A percentile compares a stretch with the other conserved stretches of the same genome.
These are phyloP conservation scores for Rhodotorula toruloides DNA, from an alignment of 768 basidiomycete genomes.

Conservation along the genomic window DNA sequence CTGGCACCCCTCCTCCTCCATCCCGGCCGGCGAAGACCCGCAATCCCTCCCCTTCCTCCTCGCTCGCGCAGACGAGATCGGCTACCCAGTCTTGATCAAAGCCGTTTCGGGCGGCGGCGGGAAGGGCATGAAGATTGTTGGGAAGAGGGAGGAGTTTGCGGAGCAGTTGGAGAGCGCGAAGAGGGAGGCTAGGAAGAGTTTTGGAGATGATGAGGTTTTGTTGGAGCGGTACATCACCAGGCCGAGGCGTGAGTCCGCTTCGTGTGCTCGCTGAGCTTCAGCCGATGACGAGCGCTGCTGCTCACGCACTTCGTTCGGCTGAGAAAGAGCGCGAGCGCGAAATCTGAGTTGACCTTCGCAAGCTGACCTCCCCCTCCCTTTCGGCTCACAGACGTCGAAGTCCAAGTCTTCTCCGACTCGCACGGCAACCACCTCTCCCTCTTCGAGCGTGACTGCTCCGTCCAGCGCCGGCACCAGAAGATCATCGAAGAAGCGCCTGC, in stretches of 20 bases:
- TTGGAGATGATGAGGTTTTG: slow-evolving; percentile 74
- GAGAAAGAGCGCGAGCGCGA: too few relatives aligned
- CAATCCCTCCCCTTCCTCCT: slow-evolving; percentile 70
- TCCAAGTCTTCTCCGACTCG: slow-evolving; percentile 86
- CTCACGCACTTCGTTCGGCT: too few relatives aligned
- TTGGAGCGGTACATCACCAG: slow-evolving; percentile 83
- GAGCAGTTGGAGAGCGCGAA: slow-evolving; percentile 81
- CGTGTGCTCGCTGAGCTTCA: too few relatives aligned
- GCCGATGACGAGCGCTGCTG: too few relatives aligned
- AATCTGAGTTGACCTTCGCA: too few relatives aligned
- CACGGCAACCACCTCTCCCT: slow-evolving; percentile 77
- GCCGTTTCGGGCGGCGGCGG: slow-evolving; percentile 95
- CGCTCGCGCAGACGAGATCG: slow-evolving; percentile 65
- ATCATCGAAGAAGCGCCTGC: slow-evolving; percentile 85
- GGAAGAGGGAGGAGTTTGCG: slow-evolving; percentile 62
- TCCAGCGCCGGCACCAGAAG: slow-evolving; percentile 66
- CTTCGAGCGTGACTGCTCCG: slow-evolving; percentile 59
- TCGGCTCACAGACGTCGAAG: slow-evolving; percentile 67
- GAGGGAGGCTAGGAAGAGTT: slow-evolving; percentile 79
- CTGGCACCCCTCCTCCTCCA: slow-evolving; percentile 56
- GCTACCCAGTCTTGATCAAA: slow-evolving; percentile 89
- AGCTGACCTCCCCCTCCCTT: neutral
- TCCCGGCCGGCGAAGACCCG: slow-evolving; percentile 53
- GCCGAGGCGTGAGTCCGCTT: slow-evolving; percentile 58
- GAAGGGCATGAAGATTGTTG: slow-evolving; percentile 86